Evolutionary conservation across 2,329 filamentous ascomycete genomes (phyloP), one percentile per base, ranked within the genome.

Genomic region (Alternaria atra): DNA sequence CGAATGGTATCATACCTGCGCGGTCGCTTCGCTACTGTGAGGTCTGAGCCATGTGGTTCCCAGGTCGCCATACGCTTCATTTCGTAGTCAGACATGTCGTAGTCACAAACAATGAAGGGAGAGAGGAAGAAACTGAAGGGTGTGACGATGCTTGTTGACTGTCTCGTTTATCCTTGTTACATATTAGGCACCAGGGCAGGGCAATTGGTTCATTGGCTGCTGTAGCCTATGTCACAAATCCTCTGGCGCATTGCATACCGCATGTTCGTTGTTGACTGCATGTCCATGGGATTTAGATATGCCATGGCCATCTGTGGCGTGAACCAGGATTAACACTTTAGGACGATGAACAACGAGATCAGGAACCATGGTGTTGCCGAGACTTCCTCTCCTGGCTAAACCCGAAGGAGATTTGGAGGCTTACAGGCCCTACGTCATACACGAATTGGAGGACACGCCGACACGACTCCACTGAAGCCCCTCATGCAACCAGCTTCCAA

Each of bases 381-480:
- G 44, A 47, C 29, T 30, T 23, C 50, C 51, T 32, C 6, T 37
- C 10, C 17, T 30, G 29, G 50, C 48, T 56, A 60, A 56, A 29
- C 52, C 60, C 42, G 54, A 54, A 52, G 39, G 42, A 37, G 47
- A 37, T n/a, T 27, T 29, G 39, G 42, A 37, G 47, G 44, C 23
- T 27, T 29, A 29, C 23, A 23, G 13, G 23, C 15, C 23, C 23
- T 53, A 61, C 58, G 54, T 61, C 58, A 61, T 57, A 7, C 17
- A 43, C 35, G n/a, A 51, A n/a, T 20, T 37, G 27, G 40, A 58
- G 44, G 35, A 56, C 42, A 32, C 50, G 20, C 39, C 17, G 17
- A 17, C 5, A 7, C 39, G 47, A 40, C 58, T 61, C 58, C 54
- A 58, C 54, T 52, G 29, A 34, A 55, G 34, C 44, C 55, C 29